A percentile compares a stretch with the other conserved stretches of the same genome.
phyloP scores from a whole-genome alignment of 2,329 filamentous ascomycete species.

The Colletotrichum sublineola region DNA sequence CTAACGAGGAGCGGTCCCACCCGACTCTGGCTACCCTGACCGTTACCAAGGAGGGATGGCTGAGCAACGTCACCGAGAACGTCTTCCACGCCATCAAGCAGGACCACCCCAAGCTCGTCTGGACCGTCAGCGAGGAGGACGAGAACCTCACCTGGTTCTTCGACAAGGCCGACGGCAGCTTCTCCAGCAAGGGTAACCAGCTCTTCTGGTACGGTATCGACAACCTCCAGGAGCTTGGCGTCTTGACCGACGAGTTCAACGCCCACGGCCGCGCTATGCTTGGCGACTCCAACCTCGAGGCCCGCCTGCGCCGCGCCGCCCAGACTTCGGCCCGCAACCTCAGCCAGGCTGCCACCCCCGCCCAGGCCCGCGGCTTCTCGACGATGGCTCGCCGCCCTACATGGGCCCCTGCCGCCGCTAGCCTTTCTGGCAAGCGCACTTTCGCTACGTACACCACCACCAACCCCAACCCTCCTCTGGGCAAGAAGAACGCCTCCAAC shows the following conservation, averaged over 20 bases:
- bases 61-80: slow-evolving; percentile 95
- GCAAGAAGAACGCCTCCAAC: slow-evolving; percentile 84
- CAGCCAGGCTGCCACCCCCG: slow-evolving; percentile 46
- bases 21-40: slow-evolving; percentile 91
- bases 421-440: slow-evolving; percentile 43
- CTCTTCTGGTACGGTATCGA: slow-evolving; percentile 97
- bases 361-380: slow-evolving; percentile 71
- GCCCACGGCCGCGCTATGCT: slow-evolving; percentile 88
- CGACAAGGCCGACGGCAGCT: slow-evolving; percentile 93
- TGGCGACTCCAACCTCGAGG: slow-evolving; percentile 88
- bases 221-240: slow-evolving; percentile 82
- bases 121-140: slow-evolving; percentile 96
- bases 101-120: slow-evolving; percentile 90
- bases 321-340: slow-evolving; percentile 73
- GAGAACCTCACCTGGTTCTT: slow-evolving; percentile 99
- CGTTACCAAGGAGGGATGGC: slow-evolving; percentile 94
- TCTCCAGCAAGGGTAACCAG: slow-evolving; percentile 87
- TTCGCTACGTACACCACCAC: slow-evolving; percentile 66
- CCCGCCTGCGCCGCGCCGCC: slow-evolving; percentile 84
- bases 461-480: slow-evolving; percentile 91
- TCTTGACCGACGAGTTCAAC: slow-evolving; percentile 88
- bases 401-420: slow-evolving; percentile 45
- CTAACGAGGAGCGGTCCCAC: slow-evolving; percentile 73
- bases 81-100: slow-evolving; percentile 95
- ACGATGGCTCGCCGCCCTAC: slow-evolving; percentile 62